Evolutionary conservation across 1,284 basidiomycete genomes (phyloP), one percentile per base, ranked within the genome.

Genomic region (Macrocystidia cucumis): DNA sequence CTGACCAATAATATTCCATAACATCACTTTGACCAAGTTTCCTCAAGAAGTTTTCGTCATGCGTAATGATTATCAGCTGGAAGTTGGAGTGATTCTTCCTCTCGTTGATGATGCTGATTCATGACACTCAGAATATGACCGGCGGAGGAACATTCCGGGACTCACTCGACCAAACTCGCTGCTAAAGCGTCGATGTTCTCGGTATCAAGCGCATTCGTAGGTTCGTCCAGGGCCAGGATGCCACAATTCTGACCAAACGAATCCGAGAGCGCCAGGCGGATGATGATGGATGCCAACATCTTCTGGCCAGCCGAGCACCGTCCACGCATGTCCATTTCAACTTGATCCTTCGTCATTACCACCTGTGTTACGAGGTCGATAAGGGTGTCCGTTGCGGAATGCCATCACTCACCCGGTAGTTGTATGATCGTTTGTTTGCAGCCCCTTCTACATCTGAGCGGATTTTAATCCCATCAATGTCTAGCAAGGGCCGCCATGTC

Each of bases 271-370:
- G 95, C 96, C n/a, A 98, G 75, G 1, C 96, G 79, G 50, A 99
- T 98, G 55, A 98, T 92, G 58, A 98, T 98, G n/a, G 91, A 96
- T 18, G 96, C 96, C 39, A 98, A 66, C 70, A 98, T 97, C 63
- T 98, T 99, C 60, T 99, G 96, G 0, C 96, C 96, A 0, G 96
- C 96, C 13, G 89, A 93, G 60, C 96, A 99, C 42, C 96, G 80
- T 18, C 96, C 96, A 41, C 95, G 83, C 95, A 99, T 99, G 57
- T 99, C 95, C 82, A 99, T 93, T 61, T 98, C 95, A 2, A 97
- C 92, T 51, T 91, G 85, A 55, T 98, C 93, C 65, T 98, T 98
- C 42, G 87, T 88, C 95, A 98, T 98, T 45, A 96, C 92, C 33
- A 96, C 89, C 88, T 91, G 48, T 29, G 41, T 31, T 14, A 40